phyloP scores from a whole-genome alignment of 2,329 filamentous ascomycete species.

The Ilyonectria mors-panacis region DNA sequence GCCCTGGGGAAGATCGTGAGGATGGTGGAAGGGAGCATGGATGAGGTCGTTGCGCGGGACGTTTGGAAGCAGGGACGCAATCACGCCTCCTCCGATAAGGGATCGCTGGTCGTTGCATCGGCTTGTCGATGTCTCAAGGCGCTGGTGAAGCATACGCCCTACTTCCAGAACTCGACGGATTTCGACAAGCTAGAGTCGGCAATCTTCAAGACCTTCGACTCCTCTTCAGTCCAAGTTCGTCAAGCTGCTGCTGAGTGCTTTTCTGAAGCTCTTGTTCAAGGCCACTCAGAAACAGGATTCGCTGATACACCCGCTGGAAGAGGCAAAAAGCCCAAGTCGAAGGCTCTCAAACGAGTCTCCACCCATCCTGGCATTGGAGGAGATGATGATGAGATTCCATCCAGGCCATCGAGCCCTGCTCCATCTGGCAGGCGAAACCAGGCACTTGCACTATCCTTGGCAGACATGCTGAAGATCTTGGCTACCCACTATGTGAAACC shows the following conservation, averaged over 20 bases:
- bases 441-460: conserved; percentile 80
- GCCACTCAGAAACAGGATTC: conserved; percentile 69
- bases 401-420: conserved; percentile 81
- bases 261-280: conserved; percentile 85
- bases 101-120: conserved; percentile 82
- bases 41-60: conserved; percentile 89
- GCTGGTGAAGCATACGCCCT: conserved; percentile 79
- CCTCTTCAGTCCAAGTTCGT: conserved; percentile 79
- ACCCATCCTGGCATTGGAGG: conserved; percentile 73
- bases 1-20: conserved; percentile 82
- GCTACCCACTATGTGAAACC: conserved; percentile 85
- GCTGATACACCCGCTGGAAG: conserved; percentile 68
- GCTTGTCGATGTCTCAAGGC: conserved; percentile 85
- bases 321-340: conserved; percentile 79
- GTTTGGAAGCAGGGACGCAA: conserved; percentile 93
- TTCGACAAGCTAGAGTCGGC: conserved; percentile 90
- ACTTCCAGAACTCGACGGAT: conserved; percentile 90
- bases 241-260: conserved; percentile 90
- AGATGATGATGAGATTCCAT: conserved; percentile 80
- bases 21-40: conserved; percentile 83
- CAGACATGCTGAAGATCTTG: conserved; percentile 84
- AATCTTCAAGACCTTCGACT: conserved; percentile 90
- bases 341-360: conserved; percentile 68
- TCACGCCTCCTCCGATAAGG: conserved; percentile 84
- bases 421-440: conserved; percentile 78